Evolutionary conservation across 208 protist genomes (phyloP), one percentile per base, ranked within the genome.

Genomic region (Trypanosoma cruzi): DNA sequence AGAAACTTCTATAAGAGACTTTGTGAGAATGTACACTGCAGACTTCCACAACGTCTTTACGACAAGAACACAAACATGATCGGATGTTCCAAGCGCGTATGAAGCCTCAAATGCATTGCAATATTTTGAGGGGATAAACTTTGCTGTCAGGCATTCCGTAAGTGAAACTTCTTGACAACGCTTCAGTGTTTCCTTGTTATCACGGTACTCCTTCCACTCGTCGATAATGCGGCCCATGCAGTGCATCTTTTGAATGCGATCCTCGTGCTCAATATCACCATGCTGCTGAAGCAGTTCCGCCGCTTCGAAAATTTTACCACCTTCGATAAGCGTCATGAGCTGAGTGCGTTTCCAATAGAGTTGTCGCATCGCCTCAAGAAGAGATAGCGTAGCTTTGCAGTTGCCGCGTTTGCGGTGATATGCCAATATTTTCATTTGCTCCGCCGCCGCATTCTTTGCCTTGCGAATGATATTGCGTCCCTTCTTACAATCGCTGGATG

Each of bases 401-500:
- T 96, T 90, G 29, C 54, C 58, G 50, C 79, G 75, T 2, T 71
- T 70, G 42, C 90, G 85, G 52, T 86, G 73, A 69, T 83, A 76
- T 5, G 78, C 79, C 26, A 93, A 62, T 64, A 96, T 64, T 13
- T 64, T 62, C 14, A 96, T 71, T 69, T 86, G 82, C 48, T 79
- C 75, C 48, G 76, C 81, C 11, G 83, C 82, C 1, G 50, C 56
- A 44, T 80, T 77, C 61, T 92, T 93, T 14, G 80, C 81, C 55
- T 73, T 85, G 22, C 87, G 84, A 40, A 96, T 79, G 11, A 80
- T 80, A 34, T 73, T 76, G 16, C 90, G 79, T 0, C 83, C 75
- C 64, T 94, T 92, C 49, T 90, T 96, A 69, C 90, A 93, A 60
- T 93, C 88, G 59, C 85, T 93, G 7, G 88, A 93, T 31, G 90